These are phyloP conservation scores for Cyberlindnera xylosilytica DNA, from an alignment of 805 yeast species.

Conservation along the genomic window DNA sequence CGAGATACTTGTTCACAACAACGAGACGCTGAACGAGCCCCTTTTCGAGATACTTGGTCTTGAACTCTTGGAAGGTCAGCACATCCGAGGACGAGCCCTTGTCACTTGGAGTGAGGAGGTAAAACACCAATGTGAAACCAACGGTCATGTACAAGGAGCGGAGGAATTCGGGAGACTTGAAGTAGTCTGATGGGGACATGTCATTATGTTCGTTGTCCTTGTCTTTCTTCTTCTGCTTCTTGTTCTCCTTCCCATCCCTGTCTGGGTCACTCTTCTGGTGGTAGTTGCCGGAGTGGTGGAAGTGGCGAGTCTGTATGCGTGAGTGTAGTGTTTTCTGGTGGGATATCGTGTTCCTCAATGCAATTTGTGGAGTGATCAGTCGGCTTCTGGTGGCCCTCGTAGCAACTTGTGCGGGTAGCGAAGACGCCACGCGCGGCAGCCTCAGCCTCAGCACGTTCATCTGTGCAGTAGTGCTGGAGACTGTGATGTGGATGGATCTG, in stretches of 20 bases:
- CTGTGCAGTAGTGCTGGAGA: too few relatives aligned
- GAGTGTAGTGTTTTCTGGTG: not conserved
- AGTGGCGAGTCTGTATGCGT: constrained; percentile 7
- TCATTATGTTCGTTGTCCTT: constrained; percentile 24
- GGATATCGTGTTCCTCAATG: not conserved
- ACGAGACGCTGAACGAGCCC: constrained; percentile 73
- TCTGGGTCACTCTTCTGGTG: constrained; percentile 7
- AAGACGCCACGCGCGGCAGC: not conserved
- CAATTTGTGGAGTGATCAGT: not conserved
- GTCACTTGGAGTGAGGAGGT: constrained; percentile 31
- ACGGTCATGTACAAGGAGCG: constrained; percentile 37
- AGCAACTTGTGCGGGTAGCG: not conserved
- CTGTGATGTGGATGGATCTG: too few relatives aligned
- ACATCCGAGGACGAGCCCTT: constrained; percentile 26
- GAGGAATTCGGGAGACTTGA: constrained; percentile 41
- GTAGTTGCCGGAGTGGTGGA: constrained; percentile 11
- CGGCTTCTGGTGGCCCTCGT: not conserved
- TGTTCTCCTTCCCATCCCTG: constrained; percentile 14
- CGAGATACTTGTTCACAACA: constrained; percentile 71
- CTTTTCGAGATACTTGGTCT: constrained; percentile 68
- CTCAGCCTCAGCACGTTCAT: constrained; percentile 5
- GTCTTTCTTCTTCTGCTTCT: constrained; percentile 22
- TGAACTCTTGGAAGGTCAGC: constrained; percentile 78
- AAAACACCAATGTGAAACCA: constrained; percentile 37
- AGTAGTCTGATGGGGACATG: constrained; percentile 33